phyloP scores from a whole-genome alignment of 306 rosid genomes.

The Rosa multiflora region DNA sequence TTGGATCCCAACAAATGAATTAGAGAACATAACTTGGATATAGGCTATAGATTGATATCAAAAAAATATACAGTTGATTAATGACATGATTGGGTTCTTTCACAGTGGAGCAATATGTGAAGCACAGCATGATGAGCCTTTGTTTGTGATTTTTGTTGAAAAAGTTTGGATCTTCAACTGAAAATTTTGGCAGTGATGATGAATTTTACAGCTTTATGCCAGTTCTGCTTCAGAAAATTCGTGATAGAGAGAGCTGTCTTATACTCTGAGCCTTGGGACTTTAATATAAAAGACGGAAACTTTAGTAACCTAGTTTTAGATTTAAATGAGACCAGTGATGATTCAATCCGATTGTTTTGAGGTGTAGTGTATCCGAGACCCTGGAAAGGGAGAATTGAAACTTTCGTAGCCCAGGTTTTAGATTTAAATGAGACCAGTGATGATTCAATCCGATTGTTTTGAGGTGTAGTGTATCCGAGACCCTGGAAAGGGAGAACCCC shows the following conservation, averaged over 20 bases:
- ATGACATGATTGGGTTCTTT: too few species aligned
- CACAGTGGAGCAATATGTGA: too few species aligned
- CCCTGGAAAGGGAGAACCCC: conserved; percentile 86
- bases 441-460: conserved; percentile 35
- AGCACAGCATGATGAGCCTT: too few species aligned
- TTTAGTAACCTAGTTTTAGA: rapidly evolving
- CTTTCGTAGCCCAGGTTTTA: rapidly evolving
- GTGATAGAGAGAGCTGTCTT: conserved; percentile 83
- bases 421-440: neutral
- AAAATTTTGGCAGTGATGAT: conserved; percentile 55
- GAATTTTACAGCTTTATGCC: conserved; percentile 70
- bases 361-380: conserved; percentile 57
- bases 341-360: conserved; percentile 41
- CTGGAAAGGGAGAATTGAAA: conserved; percentile 62
- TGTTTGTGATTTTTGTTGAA: too few species aligned
- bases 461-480: conserved; percentile 58
- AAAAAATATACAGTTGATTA: too few species aligned
- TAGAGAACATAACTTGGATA: too few species aligned
- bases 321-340: conserved; percentile 6
- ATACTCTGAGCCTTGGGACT: conserved; percentile 53
- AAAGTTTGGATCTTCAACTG: neutral
- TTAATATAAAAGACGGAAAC: too few species aligned
- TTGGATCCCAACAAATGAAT: too few species aligned
- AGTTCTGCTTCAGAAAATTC: conserved; percentile 93
- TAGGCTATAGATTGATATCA: too few species aligned